Evolutionary conservation across 2,329 filamentous ascomycete species (phyloP).

Genomic region (Didymellaceae sp.): DNA sequence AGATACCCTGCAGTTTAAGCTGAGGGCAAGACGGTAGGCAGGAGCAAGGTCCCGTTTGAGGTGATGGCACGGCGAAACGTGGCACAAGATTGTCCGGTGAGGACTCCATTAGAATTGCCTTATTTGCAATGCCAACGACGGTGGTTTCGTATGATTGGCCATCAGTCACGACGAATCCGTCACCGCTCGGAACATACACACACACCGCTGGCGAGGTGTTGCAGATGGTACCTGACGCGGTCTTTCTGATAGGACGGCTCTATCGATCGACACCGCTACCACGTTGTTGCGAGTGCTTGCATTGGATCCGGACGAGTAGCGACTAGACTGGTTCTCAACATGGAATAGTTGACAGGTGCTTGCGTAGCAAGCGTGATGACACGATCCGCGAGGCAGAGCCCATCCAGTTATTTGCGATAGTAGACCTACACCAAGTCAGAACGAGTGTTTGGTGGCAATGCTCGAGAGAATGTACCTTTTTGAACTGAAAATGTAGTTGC

Average conservation of each 20-base stretch:
- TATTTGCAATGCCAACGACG: constrained; percentile 8
- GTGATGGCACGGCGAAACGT: constrained; percentile 19
- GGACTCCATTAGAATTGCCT: constrained; percentile 22
- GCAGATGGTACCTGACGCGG: neutral
- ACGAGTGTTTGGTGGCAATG: neutral
- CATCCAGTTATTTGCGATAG: constrained; percentile 53
- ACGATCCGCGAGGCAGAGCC: neutral
- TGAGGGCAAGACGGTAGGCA: constrained; percentile 24
- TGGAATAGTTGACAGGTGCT: too few species aligned
- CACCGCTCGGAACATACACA: constrained; percentile 22
- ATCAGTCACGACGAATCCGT: constrained; percentile 10
- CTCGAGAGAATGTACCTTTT: constrained; percentile 71
- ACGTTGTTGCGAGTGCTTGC: constrained; percentile 9
- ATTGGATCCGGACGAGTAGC: neutral
- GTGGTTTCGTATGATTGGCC: constrained; percentile 21
- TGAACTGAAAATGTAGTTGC: constrained; percentile 98
- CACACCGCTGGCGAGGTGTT: constrained; percentile 24
- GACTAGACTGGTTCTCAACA: neutral
- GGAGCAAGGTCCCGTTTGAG: constrained; percentile 14
- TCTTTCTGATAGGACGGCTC: constrained; percentile 5
- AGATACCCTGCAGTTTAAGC: constrained; percentile 16
- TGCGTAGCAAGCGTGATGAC: too few species aligned
- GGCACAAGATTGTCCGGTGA: constrained; percentile 39
- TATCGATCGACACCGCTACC: constrained; percentile 20
- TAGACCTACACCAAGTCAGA: constrained; percentile 51